Percentiles rank a stretch among this genome's conserved stretches.
Evolutionary conservation across 2,329 filamentous ascomycete species (phyloP).

Genomic region (Exophiala xenobiotica): DNA sequence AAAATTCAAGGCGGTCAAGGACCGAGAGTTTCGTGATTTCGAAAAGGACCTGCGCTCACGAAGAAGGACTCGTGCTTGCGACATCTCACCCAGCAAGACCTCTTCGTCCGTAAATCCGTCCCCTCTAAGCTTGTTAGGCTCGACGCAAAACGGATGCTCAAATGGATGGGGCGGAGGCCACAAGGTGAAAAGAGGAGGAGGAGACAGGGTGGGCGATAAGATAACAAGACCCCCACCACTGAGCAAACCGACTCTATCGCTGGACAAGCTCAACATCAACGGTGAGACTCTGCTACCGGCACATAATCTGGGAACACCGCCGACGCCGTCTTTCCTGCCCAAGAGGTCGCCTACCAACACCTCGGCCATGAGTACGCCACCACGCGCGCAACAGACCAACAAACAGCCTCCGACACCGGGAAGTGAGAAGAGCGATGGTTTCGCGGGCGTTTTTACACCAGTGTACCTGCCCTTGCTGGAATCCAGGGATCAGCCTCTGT

Average conservation of each 20-base stretch:
- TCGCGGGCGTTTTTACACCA: conserved; percentile 28
- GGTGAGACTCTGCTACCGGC: conserved; percentile 23
- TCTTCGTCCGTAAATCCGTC: conserved; percentile 5
- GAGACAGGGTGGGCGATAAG: conserved; percentile 13
- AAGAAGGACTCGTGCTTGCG: conserved; percentile 12
- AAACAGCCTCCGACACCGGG: conserved; percentile 15
- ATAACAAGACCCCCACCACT: conserved; percentile 16
- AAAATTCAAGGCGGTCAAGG: conserved; percentile 30
- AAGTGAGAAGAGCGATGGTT: conserved; percentile 19
- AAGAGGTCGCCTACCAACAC: conserved; percentile 6
- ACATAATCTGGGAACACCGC: conserved; percentile 20
- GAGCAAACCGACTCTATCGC: conserved; percentile 26
- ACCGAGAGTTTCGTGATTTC: conserved; percentile 32
- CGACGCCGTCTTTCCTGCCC: conserved; percentile 13
- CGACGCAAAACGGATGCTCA: conserved; percentile 10
- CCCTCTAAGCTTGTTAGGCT: conserved; percentile 17
- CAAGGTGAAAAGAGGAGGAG: conserved; percentile 10
- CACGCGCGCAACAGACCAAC: conserved; percentile 3
- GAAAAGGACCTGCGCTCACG: conserved; percentile 26
- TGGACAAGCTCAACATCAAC: conserved; percentile 26
- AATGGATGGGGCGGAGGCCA: conserved; percentile 10
- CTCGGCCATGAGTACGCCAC: conserved; percentile 9
- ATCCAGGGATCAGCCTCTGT: conserved; percentile 14
- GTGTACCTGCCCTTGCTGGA: conserved; percentile 29
- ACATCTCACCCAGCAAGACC: conserved; percentile 7